These are phyloP conservation scores for Cyclocybe aegerita DNA, from an alignment of 768 basidiomycete genomes.

Conservation along the genomic window DNA sequence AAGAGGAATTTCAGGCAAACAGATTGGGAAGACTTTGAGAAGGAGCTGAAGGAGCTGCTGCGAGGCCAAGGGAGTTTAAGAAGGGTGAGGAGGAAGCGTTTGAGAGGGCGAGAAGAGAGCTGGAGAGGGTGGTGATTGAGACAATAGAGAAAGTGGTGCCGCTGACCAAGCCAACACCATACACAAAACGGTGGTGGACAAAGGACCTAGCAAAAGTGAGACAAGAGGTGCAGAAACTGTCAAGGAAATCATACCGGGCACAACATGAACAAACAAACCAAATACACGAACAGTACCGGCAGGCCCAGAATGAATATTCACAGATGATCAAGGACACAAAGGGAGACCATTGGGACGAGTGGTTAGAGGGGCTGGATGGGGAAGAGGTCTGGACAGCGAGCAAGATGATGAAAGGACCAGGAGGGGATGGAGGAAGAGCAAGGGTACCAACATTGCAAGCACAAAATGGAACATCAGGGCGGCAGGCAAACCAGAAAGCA, in stretches of 20 bases:
- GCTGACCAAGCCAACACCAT: not conserved
- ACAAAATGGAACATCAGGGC: not conserved
- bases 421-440: conserved; percentile 18
- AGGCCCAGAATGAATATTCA: not conserved
- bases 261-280: too few relatives aligned
- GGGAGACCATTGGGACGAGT: conserved; percentile 5
- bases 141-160: not conserved
- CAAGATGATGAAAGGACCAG: conserved; percentile 9
- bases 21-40: not conserved
- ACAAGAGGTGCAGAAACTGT: not conserved
- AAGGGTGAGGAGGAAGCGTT: not conserved
- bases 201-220: not conserved
- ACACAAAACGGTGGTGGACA: conserved; percentile 5
- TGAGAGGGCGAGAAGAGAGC: not conserved
- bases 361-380: not conserved
- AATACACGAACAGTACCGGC: not conserved
- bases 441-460: conserved; percentile 17
- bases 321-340: not conserved
- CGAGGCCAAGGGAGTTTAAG: too few relatives aligned
- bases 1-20: not conserved
- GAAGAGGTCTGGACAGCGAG: conserved; percentile 17
- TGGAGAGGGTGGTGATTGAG: not conserved
- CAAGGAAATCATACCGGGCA: not conserved
- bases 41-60: not conserved
- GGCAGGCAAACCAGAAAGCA: not conserved